phyloP scores from a whole-genome alignment of 2,329 filamentous ascomycete genomes.

The Sclerotinia spermophila region DNA sequence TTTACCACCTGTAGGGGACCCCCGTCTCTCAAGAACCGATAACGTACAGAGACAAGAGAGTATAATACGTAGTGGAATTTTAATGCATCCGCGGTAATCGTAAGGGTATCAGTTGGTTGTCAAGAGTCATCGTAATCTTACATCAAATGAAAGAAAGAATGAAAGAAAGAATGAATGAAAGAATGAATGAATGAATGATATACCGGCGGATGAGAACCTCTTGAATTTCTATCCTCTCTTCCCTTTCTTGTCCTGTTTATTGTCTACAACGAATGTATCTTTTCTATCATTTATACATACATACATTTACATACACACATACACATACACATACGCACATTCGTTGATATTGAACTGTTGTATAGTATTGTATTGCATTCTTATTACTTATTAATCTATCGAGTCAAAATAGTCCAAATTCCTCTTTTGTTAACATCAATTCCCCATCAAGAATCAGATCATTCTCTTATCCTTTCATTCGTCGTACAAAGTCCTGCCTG shows the following conservation, averaged over 20 bases:
- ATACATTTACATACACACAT: neutral
- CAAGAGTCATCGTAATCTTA: neutral
- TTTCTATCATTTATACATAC: neutral
- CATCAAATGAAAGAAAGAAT: neutral
- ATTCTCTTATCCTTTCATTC: neutral
- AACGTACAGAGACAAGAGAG: too few species aligned
- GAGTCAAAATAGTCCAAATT: neutral
- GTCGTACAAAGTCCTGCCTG: neutral
- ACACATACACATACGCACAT: neutral
- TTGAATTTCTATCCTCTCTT: neutral
- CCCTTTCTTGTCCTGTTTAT: neutral
- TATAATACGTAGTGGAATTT: constrained; percentile 1
- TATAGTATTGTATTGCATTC: neutral
- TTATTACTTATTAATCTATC: neutral
- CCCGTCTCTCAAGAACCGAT: constrained; percentile 1
- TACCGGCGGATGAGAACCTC: neutral
- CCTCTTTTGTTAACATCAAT: neutral
- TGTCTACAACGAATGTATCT: neutral
- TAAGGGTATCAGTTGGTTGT: neutral
- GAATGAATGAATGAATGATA: too few species aligned
- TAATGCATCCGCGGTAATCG: neutral
- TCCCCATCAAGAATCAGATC: neutral
- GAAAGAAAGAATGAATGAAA: too few species aligned
- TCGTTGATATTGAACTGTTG: neutral
- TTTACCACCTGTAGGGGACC: neutral